These are phyloP conservation scores for Gyrodon lividus DNA, from an alignment of 768 basidiomycete species.

Conservation along the genomic window DNA sequence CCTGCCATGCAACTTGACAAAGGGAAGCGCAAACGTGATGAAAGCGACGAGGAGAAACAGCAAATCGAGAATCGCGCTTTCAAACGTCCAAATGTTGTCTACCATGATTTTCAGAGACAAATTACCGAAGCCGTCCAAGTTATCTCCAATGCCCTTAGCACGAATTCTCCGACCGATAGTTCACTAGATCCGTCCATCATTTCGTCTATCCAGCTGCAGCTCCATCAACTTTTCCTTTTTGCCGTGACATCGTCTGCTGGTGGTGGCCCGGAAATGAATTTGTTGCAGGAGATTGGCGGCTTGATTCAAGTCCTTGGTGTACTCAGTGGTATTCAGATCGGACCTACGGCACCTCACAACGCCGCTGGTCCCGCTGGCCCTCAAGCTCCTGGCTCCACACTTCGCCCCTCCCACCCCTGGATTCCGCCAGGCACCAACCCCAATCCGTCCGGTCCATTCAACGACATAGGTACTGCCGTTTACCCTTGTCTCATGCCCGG, in stretches of 20 bases:
- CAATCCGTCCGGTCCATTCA: conserved; percentile 27
- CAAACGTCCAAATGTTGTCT: conserved; percentile 49
- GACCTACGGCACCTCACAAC: conserved; percentile 33
- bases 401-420: conserved; percentile 33
- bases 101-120: conserved; percentile 51
- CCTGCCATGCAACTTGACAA: conserved; percentile 61
- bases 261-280: conserved; percentile 51
- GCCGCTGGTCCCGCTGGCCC: conserved; percentile 28
- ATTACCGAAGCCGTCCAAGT: conserved; percentile 59
- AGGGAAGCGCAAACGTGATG: conserved; percentile 76
- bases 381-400: conserved; percentile 29
- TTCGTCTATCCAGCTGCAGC: conserved; percentile 65
- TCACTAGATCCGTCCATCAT: conserved; percentile 58
- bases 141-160: conserved; percentile 50
- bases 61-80: conserved; percentile 27
- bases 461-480: conserved; percentile 71
- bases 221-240: conserved; percentile 79
- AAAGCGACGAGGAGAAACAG: conserved; percentile 35
- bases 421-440: conserved; percentile 23
- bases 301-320: conserved; percentile 82
- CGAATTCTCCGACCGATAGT: conserved; percentile 35
- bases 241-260: conserved; percentile 65
- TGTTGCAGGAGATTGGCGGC: conserved; percentile 74
- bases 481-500: conserved; percentile 69
- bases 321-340: conserved; percentile 74